Conservation (phyloP, 2,329 filamentous ascomycete species). For the Cryphonectria nitschkei region DNA sequence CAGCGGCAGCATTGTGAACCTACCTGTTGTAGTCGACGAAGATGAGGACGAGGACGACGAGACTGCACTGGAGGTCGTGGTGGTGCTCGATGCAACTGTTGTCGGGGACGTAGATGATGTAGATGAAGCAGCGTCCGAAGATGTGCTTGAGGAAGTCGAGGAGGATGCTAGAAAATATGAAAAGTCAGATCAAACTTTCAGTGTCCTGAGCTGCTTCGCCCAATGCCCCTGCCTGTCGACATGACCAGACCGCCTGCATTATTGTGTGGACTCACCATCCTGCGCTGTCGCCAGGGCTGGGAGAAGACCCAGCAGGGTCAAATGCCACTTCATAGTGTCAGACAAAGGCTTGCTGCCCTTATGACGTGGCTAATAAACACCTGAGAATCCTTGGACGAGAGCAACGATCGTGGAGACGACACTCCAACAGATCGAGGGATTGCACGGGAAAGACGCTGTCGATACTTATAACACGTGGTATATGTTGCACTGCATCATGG, state of each 20-base stretch:
- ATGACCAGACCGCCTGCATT: too few species aligned
- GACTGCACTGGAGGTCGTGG: neutral
- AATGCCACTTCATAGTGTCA: conserved; percentile 2
- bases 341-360: neutral
- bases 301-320: conserved; percentile 6
- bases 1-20: neutral
- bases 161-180: neutral
- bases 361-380: neutral
- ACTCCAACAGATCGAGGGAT: neutral
- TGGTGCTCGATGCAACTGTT: neutral
- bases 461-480: neutral
- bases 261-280: neutral
- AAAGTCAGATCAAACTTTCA: neutral
- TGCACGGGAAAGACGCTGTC: neutral
- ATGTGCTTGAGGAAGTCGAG: neutral
- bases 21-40: neutral
- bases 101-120: conserved; percentile 2
- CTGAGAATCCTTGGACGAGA: neutral
- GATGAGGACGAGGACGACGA: neutral
- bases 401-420: neutral
- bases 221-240: neutral
- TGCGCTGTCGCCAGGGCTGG: neutral
- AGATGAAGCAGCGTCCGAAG: neutral
- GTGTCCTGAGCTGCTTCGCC: neutral
- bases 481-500: neutral